Base-by-base conservation (phyloP, 306 rosid genomes). In the Ormosia semicastrata region DNA sequence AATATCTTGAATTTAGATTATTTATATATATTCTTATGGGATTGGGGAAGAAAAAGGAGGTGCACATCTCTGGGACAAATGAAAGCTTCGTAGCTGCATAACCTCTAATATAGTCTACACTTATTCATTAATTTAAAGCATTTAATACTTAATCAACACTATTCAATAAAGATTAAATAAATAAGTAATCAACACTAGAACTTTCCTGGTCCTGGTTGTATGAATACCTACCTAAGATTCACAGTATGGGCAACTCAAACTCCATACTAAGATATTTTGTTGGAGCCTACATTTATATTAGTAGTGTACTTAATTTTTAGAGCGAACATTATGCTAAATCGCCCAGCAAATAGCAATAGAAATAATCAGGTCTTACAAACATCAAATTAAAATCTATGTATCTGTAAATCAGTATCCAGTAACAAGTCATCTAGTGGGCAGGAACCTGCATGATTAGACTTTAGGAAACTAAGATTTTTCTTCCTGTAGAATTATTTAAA, bases 41-140 rank as follows among this genome's bases (percentile, higher is more conserved):
- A 67, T 15, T 67, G 4, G 29, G 32, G 50, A 50, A 40, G 15
- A 44, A 75, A 12, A 57, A n/a, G 71, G 5, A 32, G 72, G 46
- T 67, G 18, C 47, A 49, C 40, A 60, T 33, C 32, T 60, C 66
- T 40, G 18, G 29, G 44, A 43, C 70, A 5, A 14, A 15, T 56
- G 66, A 44, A 85, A 69, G 8, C 69, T 73, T 75, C 43, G 4
- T 68, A 12, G 68, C 52, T 80, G 82, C 82, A 49, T 67, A 68
- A 80, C 41, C 32, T 41, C n/a, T 66, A 29, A n/a, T 46, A 73
- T 11, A 36, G 24, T 73, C 24, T 44, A 72, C 10, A 13, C 41
- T 66, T 68, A n/a, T 40, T 59, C 33, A 66, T 30, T 52, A 59
- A 4, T 71, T 77, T 54, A n/a, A 53, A 63, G 34, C 34, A 82